Conservation (phyloP, 139 green algal species). For the Coccomyxa sp. region DNA sequence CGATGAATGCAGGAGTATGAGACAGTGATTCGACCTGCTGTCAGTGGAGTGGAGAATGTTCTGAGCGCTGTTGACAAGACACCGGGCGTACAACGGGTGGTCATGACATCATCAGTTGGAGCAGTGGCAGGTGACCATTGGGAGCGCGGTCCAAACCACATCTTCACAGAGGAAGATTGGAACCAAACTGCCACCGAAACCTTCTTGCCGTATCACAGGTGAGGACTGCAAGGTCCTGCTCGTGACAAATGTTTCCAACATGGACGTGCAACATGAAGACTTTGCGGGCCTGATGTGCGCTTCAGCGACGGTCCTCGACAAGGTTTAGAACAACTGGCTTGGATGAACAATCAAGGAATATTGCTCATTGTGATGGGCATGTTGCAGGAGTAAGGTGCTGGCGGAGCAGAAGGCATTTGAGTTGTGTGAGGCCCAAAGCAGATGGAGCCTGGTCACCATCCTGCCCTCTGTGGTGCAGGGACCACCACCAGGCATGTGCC, state of each 20-base stretch:
- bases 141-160: slow-evolving; percentile 29
- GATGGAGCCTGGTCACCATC: slow-evolving; percentile 47
- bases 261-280: too few species aligned
- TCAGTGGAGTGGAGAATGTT: slow-evolving; percentile 54
- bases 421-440: slow-evolving; percentile 15
- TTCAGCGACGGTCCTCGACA: too few species aligned
- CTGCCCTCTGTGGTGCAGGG: slow-evolving; percentile 40
- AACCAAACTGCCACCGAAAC: slow-evolving; percentile 8
- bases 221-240: not conserved
- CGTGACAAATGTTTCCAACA: too few species aligned
- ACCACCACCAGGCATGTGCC: slow-evolving; percentile 17
- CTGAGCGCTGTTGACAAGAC: slow-evolving; percentile 36
- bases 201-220: slow-evolving; percentile 13
- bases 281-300: too few species aligned
- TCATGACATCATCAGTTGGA: slow-evolving; percentile 51
- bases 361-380: not conserved
- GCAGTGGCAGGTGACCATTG: slow-evolving; percentile 22
- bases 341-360: too few species aligned
- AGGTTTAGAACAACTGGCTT: too few species aligned
- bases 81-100: slow-evolving; percentile 42
- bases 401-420: slow-evolving; percentile 43
- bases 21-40: slow-evolving; percentile 37
- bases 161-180: slow-evolving; percentile 30
- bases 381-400: slow-evolving; percentile 30
- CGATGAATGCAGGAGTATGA: slow-evolving; percentile 9